phyloP scores from a whole-genome alignment of 345 rosid genomes.

The Euphorbia pulcherrima region DNA sequence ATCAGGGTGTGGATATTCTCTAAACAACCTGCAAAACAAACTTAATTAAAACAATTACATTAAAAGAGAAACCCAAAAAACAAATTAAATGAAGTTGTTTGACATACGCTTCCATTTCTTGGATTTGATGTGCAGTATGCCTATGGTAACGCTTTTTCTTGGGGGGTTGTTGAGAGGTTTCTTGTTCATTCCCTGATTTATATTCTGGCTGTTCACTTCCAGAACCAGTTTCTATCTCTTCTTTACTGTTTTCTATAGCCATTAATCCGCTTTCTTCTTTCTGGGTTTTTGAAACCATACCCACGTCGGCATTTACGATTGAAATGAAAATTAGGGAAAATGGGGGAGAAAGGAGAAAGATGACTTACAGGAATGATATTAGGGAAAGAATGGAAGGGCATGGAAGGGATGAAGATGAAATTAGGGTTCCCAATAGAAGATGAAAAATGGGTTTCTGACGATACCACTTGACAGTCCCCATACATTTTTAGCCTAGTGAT shows the following conservation, averaged over 20 bases:
- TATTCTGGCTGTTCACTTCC: slow-evolving; percentile 79
- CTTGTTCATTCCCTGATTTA: slow-evolving; percentile 70
- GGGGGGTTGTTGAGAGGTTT: slow-evolving; percentile 35
- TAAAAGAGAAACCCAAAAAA: neutral
- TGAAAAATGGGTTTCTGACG: slow-evolving; percentile 56
- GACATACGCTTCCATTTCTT: slow-evolving; percentile 41
- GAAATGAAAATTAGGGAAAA: too few relatives aligned
- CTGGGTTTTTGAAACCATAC: slow-evolving; percentile 18
- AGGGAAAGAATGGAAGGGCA: slow-evolving; percentile 58
- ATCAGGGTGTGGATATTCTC: slow-evolving; percentile 93
- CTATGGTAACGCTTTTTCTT: slow-evolving; percentile 95
- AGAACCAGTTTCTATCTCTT: slow-evolving; percentile 76
- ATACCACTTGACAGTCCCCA: slow-evolving; percentile 66
- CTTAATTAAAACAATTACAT: neutral
- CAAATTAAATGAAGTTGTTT: neutral
- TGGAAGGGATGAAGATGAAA: slow-evolving; percentile 54
- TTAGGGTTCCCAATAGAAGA: too few relatives aligned
- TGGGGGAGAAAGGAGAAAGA: neutral
- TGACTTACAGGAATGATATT: slow-evolving; percentile 57
- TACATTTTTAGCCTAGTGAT: too few relatives aligned
- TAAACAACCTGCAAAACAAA: slow-evolving; percentile 60
- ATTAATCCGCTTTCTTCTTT: slow-evolving; percentile 65
- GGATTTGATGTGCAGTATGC: slow-evolving; percentile 91
- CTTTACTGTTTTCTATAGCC: slow-evolving; percentile 36
- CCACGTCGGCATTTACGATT: too few relatives aligned